Conservation (phyloP, 2,329 filamentous ascomycete species). For the Sordariomycetes sp. region DNA sequence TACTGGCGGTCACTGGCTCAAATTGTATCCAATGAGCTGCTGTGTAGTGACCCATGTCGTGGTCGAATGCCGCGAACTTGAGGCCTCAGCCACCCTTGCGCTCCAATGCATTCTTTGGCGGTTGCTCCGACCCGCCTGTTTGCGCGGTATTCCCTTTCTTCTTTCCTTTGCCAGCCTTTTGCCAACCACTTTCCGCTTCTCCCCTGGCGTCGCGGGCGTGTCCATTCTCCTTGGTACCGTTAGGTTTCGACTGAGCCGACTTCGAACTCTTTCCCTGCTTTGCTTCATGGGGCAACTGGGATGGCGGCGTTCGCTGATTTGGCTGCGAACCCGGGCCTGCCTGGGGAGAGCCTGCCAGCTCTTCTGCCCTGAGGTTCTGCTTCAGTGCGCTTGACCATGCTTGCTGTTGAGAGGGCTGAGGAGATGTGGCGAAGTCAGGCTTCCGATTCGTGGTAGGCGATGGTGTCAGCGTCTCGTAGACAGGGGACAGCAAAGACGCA, state of each 20-base stretch:
- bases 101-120: constrained; percentile 49
- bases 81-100: constrained; percentile 51
- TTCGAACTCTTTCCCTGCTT: constrained; percentile 1
- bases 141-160: constrained; percentile 29
- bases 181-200: constrained; percentile 47
- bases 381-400: background rate
- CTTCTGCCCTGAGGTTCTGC: constrained; percentile 5
- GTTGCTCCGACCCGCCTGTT: constrained; percentile 36
- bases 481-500: constrained; percentile 55
- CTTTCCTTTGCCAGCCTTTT: constrained; percentile 43
- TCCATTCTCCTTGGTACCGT: constrained; percentile 38
- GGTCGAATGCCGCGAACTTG: background rate
- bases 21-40: too few species aligned
- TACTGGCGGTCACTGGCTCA: too few species aligned
- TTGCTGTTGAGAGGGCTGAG: too few species aligned
- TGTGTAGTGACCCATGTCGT: too few species aligned
- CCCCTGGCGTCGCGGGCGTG: constrained; percentile 45
- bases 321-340: too few species aligned
- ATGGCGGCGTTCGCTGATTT: too few species aligned
- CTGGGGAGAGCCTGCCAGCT: too few species aligned
- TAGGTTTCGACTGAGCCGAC: constrained; percentile 19
- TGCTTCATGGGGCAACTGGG: constrained; percentile 7
- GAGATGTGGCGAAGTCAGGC: too few species aligned
- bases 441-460: constrained; percentile 55
- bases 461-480: constrained; percentile 64